Evolutionary conservation across 768 basidiomycete species (phyloP), one percentile per base, ranked within the genome.

Genomic region (Suillus cothurnatus): DNA sequence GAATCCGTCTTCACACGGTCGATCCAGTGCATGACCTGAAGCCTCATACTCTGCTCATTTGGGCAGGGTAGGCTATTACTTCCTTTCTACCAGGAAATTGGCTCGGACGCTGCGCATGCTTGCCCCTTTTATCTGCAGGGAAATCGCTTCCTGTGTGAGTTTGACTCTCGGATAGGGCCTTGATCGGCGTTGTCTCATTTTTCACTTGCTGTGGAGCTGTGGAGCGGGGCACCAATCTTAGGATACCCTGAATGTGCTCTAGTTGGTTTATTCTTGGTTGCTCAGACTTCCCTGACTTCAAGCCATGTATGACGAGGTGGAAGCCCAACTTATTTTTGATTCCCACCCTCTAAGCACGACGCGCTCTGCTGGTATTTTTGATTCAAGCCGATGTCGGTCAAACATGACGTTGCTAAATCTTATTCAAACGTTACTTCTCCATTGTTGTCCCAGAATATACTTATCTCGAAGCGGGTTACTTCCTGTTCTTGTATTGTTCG

Each of bases 401-500:
- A 34, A 41, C 19, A 59, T 59, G 26, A 59, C 38, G 39, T 59
- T 28, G 39, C 28, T 59, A 12, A 43, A 14, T 59, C 58, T 28
- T 28, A 41, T 28, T 39, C 19, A 26, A 7, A 26, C 19, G 26
- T 41, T 41, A 31, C 58, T 59, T 59, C 58, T 21, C 21, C 58
- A 41, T 59, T 59, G 58, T 59, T 59, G 28, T 59, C 58, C 58
- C 39, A 41, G 39, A 59, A 59, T 59, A 14, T 59, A n/a, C 53
- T 55, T 21, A 19, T 41, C 26, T 28, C 21, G 8, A 59, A 14
- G 36, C 19, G 57, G 26, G 9, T 23, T 66, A 69, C 41, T 64
- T 69, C 62, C 65, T 53, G 49, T 34, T 38, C 50, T 63, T 63
- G 66, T 66, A 34, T 55, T 61, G 28, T 67, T 69, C 23, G 49